Evolutionary conservation across 441 rosid genomes (phyloP).

Genomic region (Daphne laureola): DNA sequence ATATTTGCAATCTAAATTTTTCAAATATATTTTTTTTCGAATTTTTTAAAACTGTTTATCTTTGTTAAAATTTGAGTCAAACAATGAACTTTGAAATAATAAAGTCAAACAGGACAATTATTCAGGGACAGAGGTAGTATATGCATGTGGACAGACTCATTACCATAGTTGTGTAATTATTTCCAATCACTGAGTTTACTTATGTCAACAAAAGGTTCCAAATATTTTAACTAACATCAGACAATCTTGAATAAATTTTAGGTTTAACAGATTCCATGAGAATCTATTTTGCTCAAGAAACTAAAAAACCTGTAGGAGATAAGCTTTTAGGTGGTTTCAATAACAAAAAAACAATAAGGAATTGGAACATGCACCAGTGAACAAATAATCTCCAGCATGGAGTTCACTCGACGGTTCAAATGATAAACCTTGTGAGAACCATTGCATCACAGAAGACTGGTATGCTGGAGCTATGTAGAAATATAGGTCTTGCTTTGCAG

Average conservation of each 20-base stretch:
- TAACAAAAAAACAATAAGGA: conserved; percentile 7
- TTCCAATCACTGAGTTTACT: conserved; percentile 5
- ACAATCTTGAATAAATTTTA: background rate
- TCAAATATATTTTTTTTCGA: too few relatives aligned
- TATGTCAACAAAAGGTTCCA: background rate
- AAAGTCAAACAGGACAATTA: too few relatives aligned
- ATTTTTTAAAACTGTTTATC: too few relatives aligned
- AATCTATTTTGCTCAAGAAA: background rate
- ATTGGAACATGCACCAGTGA: background rate
- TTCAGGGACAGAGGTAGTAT: too few relatives aligned
- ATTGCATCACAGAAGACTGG: conserved; percentile 23
- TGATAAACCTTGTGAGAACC: conserved; percentile 21
- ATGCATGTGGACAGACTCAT: background rate
- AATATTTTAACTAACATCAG: background rate
- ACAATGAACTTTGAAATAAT: too few relatives aligned
- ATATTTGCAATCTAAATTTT: too few relatives aligned
- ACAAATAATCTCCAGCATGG: conserved; percentile 3
- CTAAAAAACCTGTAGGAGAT: background rate
- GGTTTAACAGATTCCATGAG: background rate
- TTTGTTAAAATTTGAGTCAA: too few relatives aligned
- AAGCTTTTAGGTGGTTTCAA: conserved; percentile 5
- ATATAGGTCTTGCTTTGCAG: conserved; percentile 19
- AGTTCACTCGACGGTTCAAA: conserved; percentile 14
- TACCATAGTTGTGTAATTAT: conserved; percentile 1
- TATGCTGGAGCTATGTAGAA: conserved; percentile 17